Base-by-base conservation (phyloP, 164 flowering plant species). In the Tetracentron sinense region DNA sequence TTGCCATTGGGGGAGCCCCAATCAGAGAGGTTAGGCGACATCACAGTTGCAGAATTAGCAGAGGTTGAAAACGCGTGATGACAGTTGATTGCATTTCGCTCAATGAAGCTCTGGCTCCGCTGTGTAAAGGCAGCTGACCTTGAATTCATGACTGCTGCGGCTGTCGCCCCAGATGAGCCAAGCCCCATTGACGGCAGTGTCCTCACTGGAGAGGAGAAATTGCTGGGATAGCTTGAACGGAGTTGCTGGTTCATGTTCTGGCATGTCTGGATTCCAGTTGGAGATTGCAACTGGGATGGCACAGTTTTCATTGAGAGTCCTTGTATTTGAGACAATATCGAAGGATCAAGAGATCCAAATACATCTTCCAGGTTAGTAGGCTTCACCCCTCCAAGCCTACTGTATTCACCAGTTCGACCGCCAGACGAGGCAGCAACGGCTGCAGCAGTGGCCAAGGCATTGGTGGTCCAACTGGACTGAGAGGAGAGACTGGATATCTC, bases 1-100 rank as follows among this genome's bases (percentile, higher is more conserved):
- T 83, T 94, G 46, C 97, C 96, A 67, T 64, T 67, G 0, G 96
- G 96, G 0, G 98, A 87, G 61, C 91, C 68, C 98, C 98, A 94
- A 47, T 78, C 85, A 0, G 92, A 76, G 25, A 79, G 66, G 22
- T 66, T 64, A 2, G 82, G 65, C n/a, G 85, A 60, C 81, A 66
- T 71, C 46, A 68, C 35, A 26, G 73, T 30, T 0, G 73, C 47
- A 31, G 85, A 63, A 21, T 65, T 69, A 5, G 62, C 7, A 1
- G 66, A 20, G 11, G 60, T 61, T 6, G 76, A 44, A 6, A 66
- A 58, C 6, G 76, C 77, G n/a, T 46, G 63, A 48, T 62, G 77
- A 49, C 73, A 74, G 63, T 57, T 70, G 20, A 35, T 66, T 0
- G 73, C 78, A 7, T 82, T 75, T 0, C 96, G 88, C 57, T 89